A percentile compares a stretch with the other conserved stretches of the same genome.
Evolutionary conservation across 371 early-diverging fungal genomes (phyloP).

Genomic region (Caulochytrium protostelioides): DNA sequence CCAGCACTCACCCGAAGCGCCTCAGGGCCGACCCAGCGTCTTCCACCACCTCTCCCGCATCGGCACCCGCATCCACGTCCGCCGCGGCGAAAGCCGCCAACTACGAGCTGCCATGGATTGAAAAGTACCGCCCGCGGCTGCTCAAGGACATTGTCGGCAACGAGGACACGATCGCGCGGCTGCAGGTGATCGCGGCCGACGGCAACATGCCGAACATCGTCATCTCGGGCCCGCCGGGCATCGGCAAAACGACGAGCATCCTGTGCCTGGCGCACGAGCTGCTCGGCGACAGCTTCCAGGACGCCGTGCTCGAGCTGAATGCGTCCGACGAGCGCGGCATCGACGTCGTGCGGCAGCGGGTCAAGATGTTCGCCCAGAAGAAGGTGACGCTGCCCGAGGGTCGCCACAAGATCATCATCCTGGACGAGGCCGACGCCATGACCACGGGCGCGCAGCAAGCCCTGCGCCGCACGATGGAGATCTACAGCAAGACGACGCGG

Average conservation of each 20-base stretch:
- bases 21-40: no score
- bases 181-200: constrained; percentile 60
- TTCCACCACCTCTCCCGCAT: no score
- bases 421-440: constrained; percentile 98
- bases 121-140: constrained; percentile 81
- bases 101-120: constrained; percentile 42
- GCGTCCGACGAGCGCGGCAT: constrained; percentile 98
- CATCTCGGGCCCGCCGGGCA: constrained; percentile 92
- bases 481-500: constrained; percentile 77
- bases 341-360: constrained; percentile 88
- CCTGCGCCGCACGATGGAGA: constrained; percentile 91
- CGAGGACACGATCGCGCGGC: constrained; percentile 66
- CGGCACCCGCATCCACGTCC: no score
- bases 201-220: constrained; percentile 96
- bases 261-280: constrained; percentile 72
- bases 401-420: constrained; percentile 85
- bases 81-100: neutral
- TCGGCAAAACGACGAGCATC: constrained; percentile 97
- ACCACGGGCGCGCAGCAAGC: constrained; percentile 89
- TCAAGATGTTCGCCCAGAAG: constrained; percentile 96
- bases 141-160: constrained; percentile 93
- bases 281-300: constrained; percentile 37
- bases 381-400: constrained; percentile 72
- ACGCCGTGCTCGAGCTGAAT: constrained; percentile 82
- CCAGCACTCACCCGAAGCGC: no score